A percentile compares a stretch with the other conserved stretches of the same genome.
phyloP scores from a whole-genome alignment of 73 alveolate species.

The Paramecium sonneborni region DNA sequence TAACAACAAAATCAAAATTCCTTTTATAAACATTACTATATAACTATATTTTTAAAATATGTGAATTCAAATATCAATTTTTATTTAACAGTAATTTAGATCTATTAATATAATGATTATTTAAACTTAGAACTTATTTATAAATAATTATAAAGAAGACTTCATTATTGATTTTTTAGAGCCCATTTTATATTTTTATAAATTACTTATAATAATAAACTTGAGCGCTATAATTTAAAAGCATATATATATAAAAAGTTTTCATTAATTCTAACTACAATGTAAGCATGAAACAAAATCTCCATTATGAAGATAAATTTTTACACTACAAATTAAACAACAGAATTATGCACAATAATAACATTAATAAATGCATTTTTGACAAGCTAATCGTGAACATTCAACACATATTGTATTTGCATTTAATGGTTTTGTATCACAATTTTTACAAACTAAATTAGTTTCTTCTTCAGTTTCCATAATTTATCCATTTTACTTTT shows the following conservation, averaged over 20 bases:
- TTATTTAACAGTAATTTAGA: too few species aligned
- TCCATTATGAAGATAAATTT: not conserved
- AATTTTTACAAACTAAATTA: not conserved
- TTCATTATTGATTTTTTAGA: too few species aligned
- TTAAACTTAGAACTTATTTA: too few species aligned
- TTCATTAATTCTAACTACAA: not conserved
- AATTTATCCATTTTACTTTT: not conserved
- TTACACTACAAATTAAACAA: not conserved
- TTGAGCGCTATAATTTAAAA: not conserved
- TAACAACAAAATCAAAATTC: too few species aligned
- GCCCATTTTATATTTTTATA: too few species aligned
- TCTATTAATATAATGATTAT: too few species aligned
- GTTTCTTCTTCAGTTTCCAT: not conserved
- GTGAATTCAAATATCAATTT: too few species aligned
- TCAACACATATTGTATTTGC: not conserved
- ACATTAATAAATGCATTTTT: not conserved
- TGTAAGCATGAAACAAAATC: not conserved
- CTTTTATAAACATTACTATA: too few species aligned
- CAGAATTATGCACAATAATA: not conserved
- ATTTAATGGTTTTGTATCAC: not conserved
- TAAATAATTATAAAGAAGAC: too few species aligned
- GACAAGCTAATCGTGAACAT: not conserved
- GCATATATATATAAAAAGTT: not conserved
- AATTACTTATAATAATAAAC: too few species aligned
- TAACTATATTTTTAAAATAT: too few species aligned